Evolutionary conservation across 1,139 yeast genomes (phyloP).

Genomic region (Diutina rugosa): DNA sequence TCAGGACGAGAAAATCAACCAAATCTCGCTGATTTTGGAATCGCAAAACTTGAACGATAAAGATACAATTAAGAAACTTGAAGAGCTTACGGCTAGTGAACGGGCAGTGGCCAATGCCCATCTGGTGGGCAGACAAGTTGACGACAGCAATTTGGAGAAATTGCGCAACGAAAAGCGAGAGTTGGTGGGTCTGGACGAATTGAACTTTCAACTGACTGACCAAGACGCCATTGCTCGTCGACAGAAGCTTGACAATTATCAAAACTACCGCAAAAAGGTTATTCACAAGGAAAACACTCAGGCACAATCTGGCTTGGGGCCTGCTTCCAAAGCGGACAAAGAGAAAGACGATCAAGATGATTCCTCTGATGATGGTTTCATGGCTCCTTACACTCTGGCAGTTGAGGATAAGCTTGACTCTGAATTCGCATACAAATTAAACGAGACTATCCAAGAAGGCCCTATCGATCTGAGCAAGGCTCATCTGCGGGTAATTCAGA

Average conservation of each 20-base stretch:
- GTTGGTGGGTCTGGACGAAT: constrained; percentile 30
- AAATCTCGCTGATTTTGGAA: constrained; percentile 30
- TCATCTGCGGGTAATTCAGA: constrained; percentile 49
- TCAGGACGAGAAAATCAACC: constrained; percentile 32
- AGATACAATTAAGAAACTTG: constrained; percentile 33
- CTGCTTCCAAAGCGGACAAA: constrained; percentile 3
- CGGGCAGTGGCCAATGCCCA: constrained; percentile 50
- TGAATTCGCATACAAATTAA: constrained; percentile 47
- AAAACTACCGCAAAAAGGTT: constrained; percentile 36
- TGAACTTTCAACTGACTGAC: constrained; percentile 26
- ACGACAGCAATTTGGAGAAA: constrained; percentile 23
- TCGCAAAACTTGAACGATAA: constrained; percentile 24
- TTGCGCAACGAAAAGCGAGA: constrained; percentile 27
- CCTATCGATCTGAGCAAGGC: constrained; percentile 44
- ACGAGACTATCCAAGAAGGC: constrained; percentile 47
- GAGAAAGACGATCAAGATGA: constrained; percentile 2
- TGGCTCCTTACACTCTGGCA: constrained; percentile 61
- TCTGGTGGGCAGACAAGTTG: constrained; percentile 35
- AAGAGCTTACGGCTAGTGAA: constrained; percentile 46
- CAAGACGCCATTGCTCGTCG: constrained; percentile 34
- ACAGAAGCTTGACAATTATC: constrained; percentile 31
- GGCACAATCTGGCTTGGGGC: constrained; percentile 6
- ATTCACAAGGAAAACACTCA: constrained; percentile 33
- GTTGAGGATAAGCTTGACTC: constrained; percentile 57
- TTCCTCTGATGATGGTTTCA: constrained; percentile 17